Conservation (phyloP, 1,139 yeast species). For the Kodamaea sp. region DNA sequence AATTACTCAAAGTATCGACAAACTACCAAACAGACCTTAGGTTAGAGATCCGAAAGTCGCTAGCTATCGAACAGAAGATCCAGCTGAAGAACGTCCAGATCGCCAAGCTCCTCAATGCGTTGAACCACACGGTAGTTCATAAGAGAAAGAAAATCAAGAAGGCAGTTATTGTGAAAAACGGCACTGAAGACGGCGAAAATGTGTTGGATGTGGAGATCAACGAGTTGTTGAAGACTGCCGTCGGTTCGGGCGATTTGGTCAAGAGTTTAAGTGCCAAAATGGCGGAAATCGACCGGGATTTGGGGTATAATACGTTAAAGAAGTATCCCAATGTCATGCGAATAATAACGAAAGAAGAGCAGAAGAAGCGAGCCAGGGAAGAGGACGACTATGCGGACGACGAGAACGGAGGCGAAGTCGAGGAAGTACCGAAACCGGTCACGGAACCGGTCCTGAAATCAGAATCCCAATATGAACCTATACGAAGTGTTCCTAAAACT, state of each 20-base stretch:
- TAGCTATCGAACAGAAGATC: conserved; percentile 39
- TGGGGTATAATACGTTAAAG: conserved; percentile 1
- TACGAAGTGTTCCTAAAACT: no score
- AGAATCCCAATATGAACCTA: no score
- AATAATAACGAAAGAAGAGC: conserved; percentile 3
- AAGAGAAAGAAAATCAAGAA: conserved; percentile 23
- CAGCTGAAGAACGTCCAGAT: conserved; percentile 38
- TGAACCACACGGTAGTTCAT: conserved; percentile 21
- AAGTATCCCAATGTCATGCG: conserved; percentile 24
- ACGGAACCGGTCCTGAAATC: no score
- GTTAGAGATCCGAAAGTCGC: conserved; percentile 33
- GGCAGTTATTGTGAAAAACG: conserved; percentile 2
- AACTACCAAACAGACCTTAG: conserved; percentile 46
- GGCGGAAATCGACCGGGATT: conserved; percentile 1
- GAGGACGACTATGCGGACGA: no score
- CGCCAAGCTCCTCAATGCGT: conserved; percentile 28
- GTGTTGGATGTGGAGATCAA: conserved; percentile 16
- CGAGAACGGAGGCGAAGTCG: conserved; percentile 36
- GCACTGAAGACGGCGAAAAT: conserved; percentile 1
- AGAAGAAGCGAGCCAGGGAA: no score
- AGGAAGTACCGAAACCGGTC: no score
- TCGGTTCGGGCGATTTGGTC: conserved; percentile 8
- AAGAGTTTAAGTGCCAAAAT: conserved; percentile 5
- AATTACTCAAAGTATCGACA: conserved; percentile 33
- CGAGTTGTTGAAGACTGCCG: conserved; percentile 12